Evolutionary conservation across 352 stramenopile species (phyloP), one percentile per base, ranked within the genome.

Genomic region (Blastocystis sp.): DNA sequence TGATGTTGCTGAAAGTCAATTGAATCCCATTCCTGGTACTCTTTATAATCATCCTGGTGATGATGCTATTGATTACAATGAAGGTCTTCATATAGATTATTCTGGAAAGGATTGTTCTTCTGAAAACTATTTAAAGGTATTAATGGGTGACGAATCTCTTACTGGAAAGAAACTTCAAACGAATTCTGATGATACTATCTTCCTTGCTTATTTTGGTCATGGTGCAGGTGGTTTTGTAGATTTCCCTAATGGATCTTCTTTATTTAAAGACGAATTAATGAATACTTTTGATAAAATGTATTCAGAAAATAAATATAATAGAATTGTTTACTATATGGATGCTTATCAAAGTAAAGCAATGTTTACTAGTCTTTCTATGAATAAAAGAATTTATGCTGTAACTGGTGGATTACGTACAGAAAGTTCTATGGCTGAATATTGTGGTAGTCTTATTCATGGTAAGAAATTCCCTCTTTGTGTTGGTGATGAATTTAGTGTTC

Each of bases 161-260:
- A 65, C 65, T 18, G 54, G 64, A 77, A 82, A 80, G 39, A 80
- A 89, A 40, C 77, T 92, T 2, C 70, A 73, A n/a, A 87, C 77
- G 58, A 81, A 75, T 0, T 33, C 52, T 1, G 58, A 82, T 0
- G 82, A 92, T 62, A 75, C 81, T 36, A 80, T 92, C 23, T 92
- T 90, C 64, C 66, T 92, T 45, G 88, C 86, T 64, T 90, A 88
- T 69, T 74, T 87, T 30, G 80, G 91, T 64, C 82, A 92, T 55
- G 82, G 82, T 40, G 46, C 23, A n/a, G n/a, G n/a, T n/a, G n/a
- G n/a, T n/a, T n/a, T n/a, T n/a, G n/a, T n/a, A n/a, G n/a, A n/a
- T n/a, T n/a, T n/a, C n/a, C n/a, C n/a, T n/a, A n/a, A n/a, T n/a
- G 81, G 76, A 2, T 77, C 74, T 39, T 69, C 84, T 47, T 68